These are phyloP conservation scores for Kregervanrija delftensis DNA, from an alignment of 805 yeast species.

Conservation along the genomic window DNA sequence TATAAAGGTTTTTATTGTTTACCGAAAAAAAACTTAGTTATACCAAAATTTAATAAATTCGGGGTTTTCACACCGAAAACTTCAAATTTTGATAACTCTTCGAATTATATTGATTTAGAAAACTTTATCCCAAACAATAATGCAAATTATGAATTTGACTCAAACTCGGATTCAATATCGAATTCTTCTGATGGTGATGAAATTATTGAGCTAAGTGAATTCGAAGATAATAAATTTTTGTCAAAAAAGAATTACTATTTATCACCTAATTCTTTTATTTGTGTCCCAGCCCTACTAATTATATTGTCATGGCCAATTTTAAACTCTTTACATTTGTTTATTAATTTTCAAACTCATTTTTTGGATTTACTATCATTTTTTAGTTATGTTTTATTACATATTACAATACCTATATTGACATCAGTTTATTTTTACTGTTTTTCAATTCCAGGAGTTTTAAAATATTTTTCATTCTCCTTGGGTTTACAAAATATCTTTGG, in stretches of 20 bases:
- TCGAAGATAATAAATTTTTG: too few species aligned
- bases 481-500: conserved; percentile 58
- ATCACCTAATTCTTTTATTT: conserved; percentile 21
- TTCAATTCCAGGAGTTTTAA: conserved; percentile 58
- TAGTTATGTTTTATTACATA: conserved; percentile 55
- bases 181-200: too few species aligned
- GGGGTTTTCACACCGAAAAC: too few species aligned
- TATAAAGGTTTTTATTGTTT: too few species aligned
- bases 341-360: conserved; percentile 31
- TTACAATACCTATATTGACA: conserved; percentile 53
- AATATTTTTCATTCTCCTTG: conserved; percentile 44
- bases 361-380: conserved; percentile 56
- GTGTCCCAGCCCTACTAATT: conserved; percentile 34
- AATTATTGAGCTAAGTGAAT: too few species aligned
- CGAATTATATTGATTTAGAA: too few species aligned
- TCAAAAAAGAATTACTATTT: conserved; percentile 2
- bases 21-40: too few species aligned
- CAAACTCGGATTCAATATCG: too few species aligned
- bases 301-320: conserved; percentile 42
- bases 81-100: too few species aligned
- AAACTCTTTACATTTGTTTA: conserved; percentile 37
- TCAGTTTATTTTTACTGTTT: conserved; percentile 58
- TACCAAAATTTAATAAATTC: too few species aligned
- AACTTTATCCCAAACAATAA: too few species aligned
- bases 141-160: too few species aligned